phyloP scores from a whole-genome alignment of 106 monocot species.

The Alisma plantagoaquatica region DNA sequence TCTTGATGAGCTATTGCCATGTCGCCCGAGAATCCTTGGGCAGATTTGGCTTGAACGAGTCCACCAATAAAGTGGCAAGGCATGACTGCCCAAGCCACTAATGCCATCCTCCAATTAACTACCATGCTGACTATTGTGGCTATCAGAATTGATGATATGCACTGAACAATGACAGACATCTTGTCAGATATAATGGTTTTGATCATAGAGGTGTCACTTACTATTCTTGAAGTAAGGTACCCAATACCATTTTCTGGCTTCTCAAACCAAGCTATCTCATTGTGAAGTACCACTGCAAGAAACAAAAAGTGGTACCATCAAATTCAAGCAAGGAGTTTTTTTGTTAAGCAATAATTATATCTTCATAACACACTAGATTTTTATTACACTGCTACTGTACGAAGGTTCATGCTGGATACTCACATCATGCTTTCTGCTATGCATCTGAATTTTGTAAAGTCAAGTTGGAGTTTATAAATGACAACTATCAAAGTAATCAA shows the following conservation, averaged over 20 bases:
- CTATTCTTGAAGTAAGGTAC: slow-evolving; percentile 23
- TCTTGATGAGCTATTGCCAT: slow-evolving; percentile 16
- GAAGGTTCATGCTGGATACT: too few species aligned
- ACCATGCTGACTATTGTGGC: slow-evolving; percentile 35
- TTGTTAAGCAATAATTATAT: slow-evolving; percentile 8
- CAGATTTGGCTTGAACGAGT: too few species aligned
- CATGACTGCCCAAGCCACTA: too few species aligned
- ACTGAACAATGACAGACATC: slow-evolving; percentile 44
- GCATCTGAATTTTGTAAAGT: too few species aligned
- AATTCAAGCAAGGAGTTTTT: slow-evolving; percentile 30
- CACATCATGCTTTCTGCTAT: too few species aligned
- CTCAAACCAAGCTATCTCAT: too few species aligned
- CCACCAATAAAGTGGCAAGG: too few species aligned
- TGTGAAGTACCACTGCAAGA: too few species aligned
- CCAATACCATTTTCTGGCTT: slow-evolving; percentile 32
- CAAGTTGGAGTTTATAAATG: too few species aligned
- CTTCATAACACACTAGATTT: background rate
- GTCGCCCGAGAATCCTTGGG: slow-evolving; percentile 36
- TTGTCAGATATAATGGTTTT: slow-evolving; percentile 39
- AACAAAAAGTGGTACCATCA: too few species aligned
- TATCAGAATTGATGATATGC: slow-evolving; percentile 38
- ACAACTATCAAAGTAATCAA: too few species aligned
- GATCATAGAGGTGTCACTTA: slow-evolving; percentile 33
- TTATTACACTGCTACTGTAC: too few species aligned
- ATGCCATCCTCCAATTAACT: slow-evolving; percentile 37